Evolutionary conservation across 192 early-diverging fungal species (phyloP).

Genomic region (Coemansia umbellata): DNA sequence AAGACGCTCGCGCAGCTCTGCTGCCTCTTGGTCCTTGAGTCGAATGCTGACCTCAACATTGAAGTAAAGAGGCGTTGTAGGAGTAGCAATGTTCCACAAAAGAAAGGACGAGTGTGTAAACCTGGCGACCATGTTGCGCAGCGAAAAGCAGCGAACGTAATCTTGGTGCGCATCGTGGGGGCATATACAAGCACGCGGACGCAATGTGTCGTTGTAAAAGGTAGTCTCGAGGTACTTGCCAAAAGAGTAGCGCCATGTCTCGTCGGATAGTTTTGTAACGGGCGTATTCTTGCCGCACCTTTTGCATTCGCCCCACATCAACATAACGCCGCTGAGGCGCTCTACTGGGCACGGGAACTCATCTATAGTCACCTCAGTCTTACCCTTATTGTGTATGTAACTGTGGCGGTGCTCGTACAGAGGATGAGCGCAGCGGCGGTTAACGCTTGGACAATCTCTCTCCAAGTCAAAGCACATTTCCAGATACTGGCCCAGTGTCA

Average conservation of each 20-base stretch:
- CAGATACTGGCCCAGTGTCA: constrained; percentile 84
- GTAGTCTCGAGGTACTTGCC: constrained; percentile 94
- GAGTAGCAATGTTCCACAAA: constrained; percentile 39
- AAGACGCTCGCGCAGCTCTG: constrained; percentile 63
- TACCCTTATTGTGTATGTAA: constrained; percentile 81
- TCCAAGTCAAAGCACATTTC: constrained; percentile 72
- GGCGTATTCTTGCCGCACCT: constrained; percentile 70
- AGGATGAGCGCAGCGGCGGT: constrained; percentile 69
- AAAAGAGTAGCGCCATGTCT: constrained; percentile 93
- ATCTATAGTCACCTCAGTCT: constrained; percentile 70
- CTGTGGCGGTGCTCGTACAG: constrained; percentile 78
- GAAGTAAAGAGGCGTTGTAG: constrained; percentile 40
- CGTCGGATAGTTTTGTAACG: constrained; percentile 73
- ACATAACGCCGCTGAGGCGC: constrained; percentile 68
- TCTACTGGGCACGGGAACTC: constrained; percentile 57
- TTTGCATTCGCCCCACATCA: constrained; percentile 90
- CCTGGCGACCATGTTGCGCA: constrained; percentile 69
- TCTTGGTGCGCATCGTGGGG: constrained; percentile 78
- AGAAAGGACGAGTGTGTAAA: constrained; percentile 62
- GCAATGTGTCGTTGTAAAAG: constrained; percentile 72
- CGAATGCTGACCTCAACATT: constrained; percentile 57
- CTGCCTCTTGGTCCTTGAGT: constrained; percentile 75
- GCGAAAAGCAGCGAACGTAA: constrained; percentile 81
- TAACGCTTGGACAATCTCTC: constrained; percentile 55
- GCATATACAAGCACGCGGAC: constrained; percentile 68